A percentile compares a stretch with the other conserved stretches of the same genome.
Evolutionary conservation across 2,329 filamentous ascomycete genomes (phyloP).

Genomic region (Basipetospora sp.): DNA sequence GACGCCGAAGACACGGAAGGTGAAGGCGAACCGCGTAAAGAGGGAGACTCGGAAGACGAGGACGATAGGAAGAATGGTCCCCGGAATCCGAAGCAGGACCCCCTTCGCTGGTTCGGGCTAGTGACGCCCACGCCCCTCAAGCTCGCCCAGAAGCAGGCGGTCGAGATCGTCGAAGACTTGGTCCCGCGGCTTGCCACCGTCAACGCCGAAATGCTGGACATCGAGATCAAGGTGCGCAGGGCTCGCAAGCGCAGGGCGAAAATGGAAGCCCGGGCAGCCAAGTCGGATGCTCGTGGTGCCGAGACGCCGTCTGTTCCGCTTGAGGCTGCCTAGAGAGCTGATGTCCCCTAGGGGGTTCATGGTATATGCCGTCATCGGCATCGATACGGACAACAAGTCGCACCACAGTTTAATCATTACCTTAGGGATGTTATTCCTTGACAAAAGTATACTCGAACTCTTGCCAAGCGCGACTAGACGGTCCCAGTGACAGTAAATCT

Average conservation of each 20-base stretch:
- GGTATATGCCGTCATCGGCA: background rate
- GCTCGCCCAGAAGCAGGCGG: constrained; percentile 44
- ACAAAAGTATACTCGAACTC: no score
- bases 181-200: constrained; percentile 43
- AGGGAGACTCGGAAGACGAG: constrained; percentile 5
- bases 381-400: background rate
- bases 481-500: no score
- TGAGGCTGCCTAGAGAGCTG: background rate
- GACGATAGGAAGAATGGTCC: constrained; percentile 5
- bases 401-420: no score
- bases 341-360: no score
- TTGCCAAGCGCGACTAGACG: no score
- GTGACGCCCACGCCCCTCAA: constrained; percentile 37
- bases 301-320: background rate
- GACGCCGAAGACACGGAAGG: constrained; percentile 1
- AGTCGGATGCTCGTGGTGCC: constrained; percentile 11
- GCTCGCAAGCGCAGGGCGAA: constrained; percentile 41
- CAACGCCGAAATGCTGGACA: constrained; percentile 43
- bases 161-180: constrained; percentile 39
- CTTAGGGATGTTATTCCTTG: no score
- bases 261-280: constrained; percentile 22
- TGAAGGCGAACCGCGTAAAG: no score
- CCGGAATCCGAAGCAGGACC: constrained; percentile 25
- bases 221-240: constrained; percentile 56
- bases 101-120: constrained; percentile 43